These are phyloP conservation scores for Monilinia laxa DNA, from an alignment of 2,329 filamentous ascomycete genomes.

Conservation along the genomic window DNA sequence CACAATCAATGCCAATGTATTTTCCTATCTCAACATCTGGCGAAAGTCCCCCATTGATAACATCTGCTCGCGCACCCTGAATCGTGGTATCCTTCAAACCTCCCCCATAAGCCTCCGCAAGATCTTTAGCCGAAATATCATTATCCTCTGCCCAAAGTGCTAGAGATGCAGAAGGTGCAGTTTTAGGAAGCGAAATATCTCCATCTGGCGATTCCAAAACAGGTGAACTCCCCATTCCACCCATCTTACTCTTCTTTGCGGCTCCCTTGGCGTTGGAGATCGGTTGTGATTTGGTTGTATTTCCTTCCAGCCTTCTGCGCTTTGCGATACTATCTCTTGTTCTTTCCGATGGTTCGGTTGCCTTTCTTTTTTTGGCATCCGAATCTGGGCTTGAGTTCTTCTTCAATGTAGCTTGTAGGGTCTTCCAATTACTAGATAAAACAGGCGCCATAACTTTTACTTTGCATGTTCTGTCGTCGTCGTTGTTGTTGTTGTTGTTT, in stretches of 20 bases:
- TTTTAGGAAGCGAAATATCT: constrained; percentile 36
- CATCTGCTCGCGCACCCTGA: constrained; percentile 47
- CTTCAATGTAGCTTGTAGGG: constrained; percentile 61
- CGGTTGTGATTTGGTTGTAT: constrained; percentile 23
- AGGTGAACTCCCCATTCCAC: constrained; percentile 53
- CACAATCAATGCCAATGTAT: constrained; percentile 92
- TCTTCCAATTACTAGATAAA: constrained; percentile 75
- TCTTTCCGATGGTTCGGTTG: constrained; percentile 36
- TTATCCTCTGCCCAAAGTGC: constrained; percentile 62
- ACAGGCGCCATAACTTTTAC: constrained; percentile 36
- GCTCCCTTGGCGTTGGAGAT: constrained; percentile 16
- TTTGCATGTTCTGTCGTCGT: background rate
- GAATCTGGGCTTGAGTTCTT: constrained; percentile 41
- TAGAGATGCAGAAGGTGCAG: constrained; percentile 52
- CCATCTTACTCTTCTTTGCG: constrained; percentile 49
- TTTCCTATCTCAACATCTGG: constrained; percentile 71
- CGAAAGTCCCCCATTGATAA: constrained; percentile 63
- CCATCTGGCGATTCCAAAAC: constrained; percentile 38
- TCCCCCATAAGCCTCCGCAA: constrained; percentile 62
- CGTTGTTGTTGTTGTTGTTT: constrained; percentile 14
- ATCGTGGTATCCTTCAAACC: constrained; percentile 52
- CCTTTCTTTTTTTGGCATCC: constrained; percentile 37
- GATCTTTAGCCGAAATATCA: constrained; percentile 57
- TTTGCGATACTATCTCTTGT: constrained; percentile 40
- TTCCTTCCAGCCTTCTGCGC: constrained; percentile 39